phyloP scores from a whole-genome alignment of 495 filamentous ascomycete genomes.

The Oleoguttula mirabilis region DNA sequence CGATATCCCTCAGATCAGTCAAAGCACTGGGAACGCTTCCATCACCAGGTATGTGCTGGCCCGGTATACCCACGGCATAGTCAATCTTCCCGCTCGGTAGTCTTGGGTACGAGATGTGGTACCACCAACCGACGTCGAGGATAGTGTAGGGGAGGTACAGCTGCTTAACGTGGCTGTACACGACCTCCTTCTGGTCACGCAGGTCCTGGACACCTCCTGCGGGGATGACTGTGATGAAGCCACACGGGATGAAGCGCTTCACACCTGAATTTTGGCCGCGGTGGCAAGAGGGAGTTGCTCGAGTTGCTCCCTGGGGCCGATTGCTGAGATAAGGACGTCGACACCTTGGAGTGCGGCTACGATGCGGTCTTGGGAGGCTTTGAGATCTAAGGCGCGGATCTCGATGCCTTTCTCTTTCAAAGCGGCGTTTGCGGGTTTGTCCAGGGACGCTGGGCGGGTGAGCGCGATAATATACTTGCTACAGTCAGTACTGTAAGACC shows the following conservation, averaged over 20 bases:
- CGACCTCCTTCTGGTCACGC: slow-evolving; percentile 39
- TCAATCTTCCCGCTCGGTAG: slow-evolving; percentile 43
- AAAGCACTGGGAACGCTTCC: slow-evolving; percentile 39
- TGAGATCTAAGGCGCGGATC: slow-evolving; percentile 6
- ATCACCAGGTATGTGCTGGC: slow-evolving; percentile 40
- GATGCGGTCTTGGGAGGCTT: slow-evolving; percentile 3
- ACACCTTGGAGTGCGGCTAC: slow-evolving; percentile 25
- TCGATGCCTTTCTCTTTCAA: slow-evolving; percentile 11
- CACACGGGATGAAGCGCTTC: slow-evolving; percentile 48
- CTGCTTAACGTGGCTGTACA: slow-evolving; percentile 44
- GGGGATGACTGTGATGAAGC: slow-evolving; percentile 39
- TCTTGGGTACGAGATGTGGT: slow-evolving; percentile 40
- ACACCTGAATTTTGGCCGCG: slow-evolving; percentile 44
- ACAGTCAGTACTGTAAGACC: not conserved
- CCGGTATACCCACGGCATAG: slow-evolving; percentile 36
- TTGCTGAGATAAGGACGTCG: slow-evolving; percentile 43
- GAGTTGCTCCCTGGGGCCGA: slow-evolving; percentile 36
- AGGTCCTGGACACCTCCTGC: slow-evolving; percentile 12
- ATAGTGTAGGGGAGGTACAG: slow-evolving; percentile 46
- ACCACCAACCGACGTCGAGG: slow-evolving; percentile 52
- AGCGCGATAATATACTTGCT: slow-evolving; percentile 2
- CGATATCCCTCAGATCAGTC: slow-evolving; percentile 45
- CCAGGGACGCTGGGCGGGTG: slow-evolving; percentile 5
- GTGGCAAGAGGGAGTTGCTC: slow-evolving; percentile 43
- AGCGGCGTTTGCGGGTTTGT: slow-evolving; percentile 3